Percentiles rank a stretch among this genome's conserved stretches.
phyloP scores from a whole-genome alignment of 192 early-diverging fungal species.

The Entophlyctis luteolus region DNA sequence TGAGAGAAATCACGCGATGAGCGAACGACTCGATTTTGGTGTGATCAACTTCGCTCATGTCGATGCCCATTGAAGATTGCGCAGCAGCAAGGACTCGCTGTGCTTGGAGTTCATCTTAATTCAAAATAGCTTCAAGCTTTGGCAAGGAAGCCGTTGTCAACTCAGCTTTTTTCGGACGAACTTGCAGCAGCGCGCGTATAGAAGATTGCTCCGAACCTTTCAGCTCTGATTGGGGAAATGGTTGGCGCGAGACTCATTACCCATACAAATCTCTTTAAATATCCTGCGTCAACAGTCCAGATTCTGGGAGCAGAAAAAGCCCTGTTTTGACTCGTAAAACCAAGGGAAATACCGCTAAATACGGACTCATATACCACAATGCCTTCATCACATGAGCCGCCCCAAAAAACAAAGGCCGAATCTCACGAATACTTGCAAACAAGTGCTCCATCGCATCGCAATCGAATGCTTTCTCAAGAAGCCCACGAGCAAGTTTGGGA shows the following conservation, averaged over 20 bases:
- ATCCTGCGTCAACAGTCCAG: slow-evolving; percentile 97
- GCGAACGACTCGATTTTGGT: slow-evolving; percentile 93
- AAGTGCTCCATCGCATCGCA: slow-evolving; percentile 95
- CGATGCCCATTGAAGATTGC: slow-evolving; percentile 94
- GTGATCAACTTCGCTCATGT: slow-evolving; percentile 93
- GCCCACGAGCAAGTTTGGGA: slow-evolving; percentile 87
- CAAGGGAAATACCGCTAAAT: slow-evolving; percentile 96
- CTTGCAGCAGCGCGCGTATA: slow-evolving; percentile 86
- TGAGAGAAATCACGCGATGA: slow-evolving; percentile 81
- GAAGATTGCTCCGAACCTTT: slow-evolving; percentile 92
- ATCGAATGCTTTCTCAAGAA: slow-evolving; percentile 91
- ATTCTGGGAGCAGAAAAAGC: slow-evolving; percentile 99
- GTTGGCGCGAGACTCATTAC: slow-evolving; percentile 97
- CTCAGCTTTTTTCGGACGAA: slow-evolving; percentile 89
- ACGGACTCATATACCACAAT: slow-evolving; percentile 98
- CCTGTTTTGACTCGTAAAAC: slow-evolving; percentile 96
- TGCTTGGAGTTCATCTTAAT: slow-evolving; percentile 74
- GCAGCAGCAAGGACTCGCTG: slow-evolving; percentile 90
- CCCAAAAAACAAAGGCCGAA: slow-evolving; percentile 96
- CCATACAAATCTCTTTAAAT: slow-evolving; percentile 96
- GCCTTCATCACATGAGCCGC: slow-evolving; percentile 96
- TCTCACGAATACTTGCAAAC: slow-evolving; percentile 97
- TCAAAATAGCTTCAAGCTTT: slow-evolving; percentile 70
- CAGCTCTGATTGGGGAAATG: slow-evolving; percentile 94
- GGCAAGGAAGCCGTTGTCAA: slow-evolving; percentile 74